Conservation (phyloP, 2,329 filamentous ascomycete genomes). For the Sporothrix variecibatus region DNA sequence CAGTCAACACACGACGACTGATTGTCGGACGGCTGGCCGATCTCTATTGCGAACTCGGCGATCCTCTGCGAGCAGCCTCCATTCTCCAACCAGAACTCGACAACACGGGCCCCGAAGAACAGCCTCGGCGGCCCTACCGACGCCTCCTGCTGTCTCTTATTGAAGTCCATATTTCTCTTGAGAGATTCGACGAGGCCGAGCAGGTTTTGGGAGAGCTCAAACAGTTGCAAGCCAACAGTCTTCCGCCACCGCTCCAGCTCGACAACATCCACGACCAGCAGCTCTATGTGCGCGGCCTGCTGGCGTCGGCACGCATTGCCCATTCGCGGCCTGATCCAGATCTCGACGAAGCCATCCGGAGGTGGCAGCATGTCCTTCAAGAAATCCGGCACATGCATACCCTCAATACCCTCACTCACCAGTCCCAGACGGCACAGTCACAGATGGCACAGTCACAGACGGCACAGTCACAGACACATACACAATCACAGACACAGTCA, state of each 20-base stretch:
- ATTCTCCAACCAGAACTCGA: slow-evolving; percentile 35
- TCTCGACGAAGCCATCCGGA: slow-evolving; percentile 18
- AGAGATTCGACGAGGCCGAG: slow-evolving; percentile 27
- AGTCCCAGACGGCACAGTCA: not conserved
- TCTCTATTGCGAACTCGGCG: slow-evolving; percentile 37
- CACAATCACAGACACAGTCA: not conserved
- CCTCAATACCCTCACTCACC: not conserved
- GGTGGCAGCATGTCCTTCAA: slow-evolving; percentile 29
- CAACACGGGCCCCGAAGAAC: slow-evolving; percentile 21
- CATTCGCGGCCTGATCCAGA: slow-evolving; percentile 26
- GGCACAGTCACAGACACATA: not conserved
- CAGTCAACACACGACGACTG: slow-evolving; percentile 34
- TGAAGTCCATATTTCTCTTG: slow-evolving; percentile 35
- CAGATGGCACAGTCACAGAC: not conserved
- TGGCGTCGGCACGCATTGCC: slow-evolving; percentile 34
- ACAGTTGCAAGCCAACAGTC: not conserved
- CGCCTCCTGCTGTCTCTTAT: slow-evolving; percentile 34
- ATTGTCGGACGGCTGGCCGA: slow-evolving; percentile 37
- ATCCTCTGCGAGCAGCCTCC: slow-evolving; percentile 32
- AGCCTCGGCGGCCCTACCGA: slow-evolving; percentile 33
- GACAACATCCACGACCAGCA: slow-evolving; percentile 40
- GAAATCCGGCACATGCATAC: not conserved
- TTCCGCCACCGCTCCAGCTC: slow-evolving; percentile 31
- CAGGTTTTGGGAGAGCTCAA: slow-evolving; percentile 29
- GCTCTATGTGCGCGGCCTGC: slow-evolving; percentile 37